Percentiles rank a stretch among this genome's conserved stretches.
Conservation (phyloP, 2,329 filamentous ascomycete species). For the Monosporascus sp. region DNA sequence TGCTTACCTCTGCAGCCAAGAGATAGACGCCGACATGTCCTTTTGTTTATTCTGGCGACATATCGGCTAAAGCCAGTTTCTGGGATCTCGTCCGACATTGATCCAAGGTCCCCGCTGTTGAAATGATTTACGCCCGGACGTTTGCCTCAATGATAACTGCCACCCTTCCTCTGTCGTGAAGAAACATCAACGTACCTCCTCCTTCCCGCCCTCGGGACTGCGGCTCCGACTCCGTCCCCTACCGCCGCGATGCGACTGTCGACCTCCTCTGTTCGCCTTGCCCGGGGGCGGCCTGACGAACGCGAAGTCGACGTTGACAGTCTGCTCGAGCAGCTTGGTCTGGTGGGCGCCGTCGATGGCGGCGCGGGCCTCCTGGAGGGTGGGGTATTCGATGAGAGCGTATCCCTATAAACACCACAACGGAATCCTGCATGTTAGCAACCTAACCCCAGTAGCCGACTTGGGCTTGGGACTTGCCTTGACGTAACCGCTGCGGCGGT, state of each 20-base stretch:
- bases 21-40: constrained; percentile 24
- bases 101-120: neutral
- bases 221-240: constrained; percentile 43
- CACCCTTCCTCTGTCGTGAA: too few relatives aligned
- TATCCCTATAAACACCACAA: constrained; percentile 56
- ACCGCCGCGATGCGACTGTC: constrained; percentile 31
- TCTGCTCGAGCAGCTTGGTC: constrained; percentile 75
- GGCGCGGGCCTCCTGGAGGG: constrained; percentile 71
- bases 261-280: constrained; percentile 40
- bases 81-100: constrained; percentile 1
- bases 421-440: too few relatives aligned
- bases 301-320: constrained; percentile 74
- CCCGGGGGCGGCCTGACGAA: constrained; percentile 74
- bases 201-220: constrained; percentile 26
- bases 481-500: constrained; percentile 77
- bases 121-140: constrained; percentile 1
- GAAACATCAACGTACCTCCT: neutral
- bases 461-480: constrained; percentile 51
- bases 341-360: constrained; percentile 76
- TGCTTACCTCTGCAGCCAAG: constrained; percentile 10
- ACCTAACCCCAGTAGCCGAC: too few relatives aligned
- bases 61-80: constrained; percentile 23
- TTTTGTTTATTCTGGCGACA: constrained; percentile 21
- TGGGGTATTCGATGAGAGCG: constrained; percentile 78
- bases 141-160: neutral